A percentile compares a stretch with the other conserved stretches of the same genome.
Conservation (phyloP, 768 basidiomycete genomes). For the Neoboletus subvelutipes region DNA sequence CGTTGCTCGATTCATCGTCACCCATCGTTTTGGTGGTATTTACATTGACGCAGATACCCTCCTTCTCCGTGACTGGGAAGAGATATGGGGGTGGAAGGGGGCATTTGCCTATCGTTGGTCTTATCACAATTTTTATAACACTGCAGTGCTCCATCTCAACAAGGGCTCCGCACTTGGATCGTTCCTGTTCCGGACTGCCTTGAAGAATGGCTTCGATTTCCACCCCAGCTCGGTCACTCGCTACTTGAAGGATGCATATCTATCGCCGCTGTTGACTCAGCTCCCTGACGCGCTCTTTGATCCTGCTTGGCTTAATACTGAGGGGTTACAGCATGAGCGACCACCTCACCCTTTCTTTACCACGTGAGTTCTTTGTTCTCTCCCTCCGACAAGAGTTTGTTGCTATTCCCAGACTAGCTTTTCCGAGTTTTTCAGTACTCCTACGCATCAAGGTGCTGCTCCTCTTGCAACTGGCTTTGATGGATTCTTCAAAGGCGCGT, state of each 20-base stretch:
- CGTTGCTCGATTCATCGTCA: constrained; percentile 95
- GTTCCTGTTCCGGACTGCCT: constrained; percentile 88
- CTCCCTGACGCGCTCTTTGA: constrained; percentile 93
- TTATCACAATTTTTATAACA: constrained; percentile 90
- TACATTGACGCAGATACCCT: constrained; percentile 95
- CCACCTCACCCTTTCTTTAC: constrained; percentile 93
- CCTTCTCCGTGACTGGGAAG: constrained; percentile 93
- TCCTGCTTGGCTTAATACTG: constrained; percentile 92
- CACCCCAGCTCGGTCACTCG: constrained; percentile 90
- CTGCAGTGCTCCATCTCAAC: constrained; percentile 87
- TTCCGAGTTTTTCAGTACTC: constrained; percentile 79
- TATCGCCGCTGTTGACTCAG: constrained; percentile 74
- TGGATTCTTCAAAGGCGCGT: constrained; percentile 91
- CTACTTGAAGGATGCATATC: constrained; percentile 79
- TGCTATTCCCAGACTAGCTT: constrained; percentile 49
- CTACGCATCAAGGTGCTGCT: constrained; percentile 64
- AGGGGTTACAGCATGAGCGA: constrained; percentile 83
- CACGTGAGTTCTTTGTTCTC: constrained; percentile 47
- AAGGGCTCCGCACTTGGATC: constrained; percentile 85
- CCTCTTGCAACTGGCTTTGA: constrained; percentile 84
- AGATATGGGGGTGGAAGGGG: constrained; percentile 92
- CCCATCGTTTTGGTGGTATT: constrained; percentile 90
- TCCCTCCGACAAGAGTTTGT: neutral
- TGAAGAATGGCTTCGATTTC: constrained; percentile 91
- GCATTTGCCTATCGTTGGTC: constrained; percentile 96